These are phyloP conservation scores for Evansstolkia leycettana DNA, from an alignment of 495 filamentous ascomycete genomes.

Conservation along the genomic window DNA sequence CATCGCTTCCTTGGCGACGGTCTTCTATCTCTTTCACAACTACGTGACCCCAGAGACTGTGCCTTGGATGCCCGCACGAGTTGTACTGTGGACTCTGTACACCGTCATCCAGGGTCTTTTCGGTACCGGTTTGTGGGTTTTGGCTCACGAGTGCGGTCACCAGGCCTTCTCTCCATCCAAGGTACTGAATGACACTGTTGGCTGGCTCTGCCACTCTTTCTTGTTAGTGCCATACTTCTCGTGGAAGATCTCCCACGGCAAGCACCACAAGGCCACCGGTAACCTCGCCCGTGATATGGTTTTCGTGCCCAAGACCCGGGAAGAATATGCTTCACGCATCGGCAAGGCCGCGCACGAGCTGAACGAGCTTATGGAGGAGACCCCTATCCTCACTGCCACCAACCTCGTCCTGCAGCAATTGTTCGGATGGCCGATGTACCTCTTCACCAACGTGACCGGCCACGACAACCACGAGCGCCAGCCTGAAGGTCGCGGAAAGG, in stretches of 20 bases:
- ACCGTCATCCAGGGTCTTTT: slow-evolving; percentile 54
- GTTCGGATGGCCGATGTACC: slow-evolving; percentile 82
- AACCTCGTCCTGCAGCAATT: slow-evolving; percentile 74
- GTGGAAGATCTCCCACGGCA: slow-evolving; percentile 87
- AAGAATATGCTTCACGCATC: slow-evolving; percentile 56
- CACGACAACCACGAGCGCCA: slow-evolving; percentile 85
- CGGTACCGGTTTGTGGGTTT: slow-evolving; percentile 58
- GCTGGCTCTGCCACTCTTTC: slow-evolving; percentile 72
- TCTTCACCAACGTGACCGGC: slow-evolving; percentile 74
- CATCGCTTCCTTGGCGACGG: slow-evolving; percentile 37
- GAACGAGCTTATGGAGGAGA: slow-evolving; percentile 83
- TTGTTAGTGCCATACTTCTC: slow-evolving; percentile 83
- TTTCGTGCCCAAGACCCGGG: slow-evolving; percentile 78
- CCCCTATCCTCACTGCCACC: slow-evolving; percentile 66
- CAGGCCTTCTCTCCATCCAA: slow-evolving; percentile 75
- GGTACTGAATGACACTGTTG: slow-evolving; percentile 71
- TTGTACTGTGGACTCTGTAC: slow-evolving; percentile 45
- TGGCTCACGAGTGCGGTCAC: slow-evolving; percentile 64
- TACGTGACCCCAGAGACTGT: slow-evolving; percentile 54
- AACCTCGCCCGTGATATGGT: slow-evolving; percentile 97
- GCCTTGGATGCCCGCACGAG: slow-evolving; percentile 36
- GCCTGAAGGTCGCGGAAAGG: slow-evolving; percentile 75
- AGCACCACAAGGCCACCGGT: slow-evolving; percentile 94
- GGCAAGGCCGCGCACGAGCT: slow-evolving; percentile 67
- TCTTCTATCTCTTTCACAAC: slow-evolving; percentile 52